Percentiles rank a stretch among this genome's conserved stretches.
Evolutionary conservation across 176 grass and related monocot genomes (phyloP).

Genomic region (Oryza meridionalis): DNA sequence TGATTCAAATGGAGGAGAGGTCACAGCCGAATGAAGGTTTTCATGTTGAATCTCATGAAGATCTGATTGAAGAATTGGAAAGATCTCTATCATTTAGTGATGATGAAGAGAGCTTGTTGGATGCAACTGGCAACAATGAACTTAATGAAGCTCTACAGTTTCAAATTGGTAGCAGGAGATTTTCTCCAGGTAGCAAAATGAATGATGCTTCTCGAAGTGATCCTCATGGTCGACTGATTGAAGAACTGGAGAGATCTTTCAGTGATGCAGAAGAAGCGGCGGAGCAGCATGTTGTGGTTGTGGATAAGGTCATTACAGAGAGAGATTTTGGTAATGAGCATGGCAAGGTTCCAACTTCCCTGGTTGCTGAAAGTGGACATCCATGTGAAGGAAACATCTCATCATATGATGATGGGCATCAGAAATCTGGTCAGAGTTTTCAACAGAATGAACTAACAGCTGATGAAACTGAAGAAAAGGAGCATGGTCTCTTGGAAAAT

Average conservation of each 20-base stretch:
- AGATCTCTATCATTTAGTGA: slow-evolving; percentile 55
- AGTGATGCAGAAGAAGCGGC: slow-evolving; percentile 41
- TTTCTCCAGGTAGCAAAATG: slow-evolving; percentile 24
- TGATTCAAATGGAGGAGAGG: slow-evolving; percentile 13
- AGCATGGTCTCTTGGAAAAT: slow-evolving; percentile 23
- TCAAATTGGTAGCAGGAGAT: slow-evolving; percentile 46
- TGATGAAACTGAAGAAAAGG: slow-evolving; percentile 38
- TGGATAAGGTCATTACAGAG: background rate
- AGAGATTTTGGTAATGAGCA: slow-evolving; percentile 16
- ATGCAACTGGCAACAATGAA: slow-evolving; percentile 34
- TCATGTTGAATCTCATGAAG: slow-evolving; percentile 48
- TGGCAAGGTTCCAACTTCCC: slow-evolving; percentile 28
- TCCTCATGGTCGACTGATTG: slow-evolving; percentile 59
- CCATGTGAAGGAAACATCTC: slow-evolving; percentile 58
- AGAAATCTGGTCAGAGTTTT: slow-evolving; percentile 54
- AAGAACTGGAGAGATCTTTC: slow-evolving; percentile 65
- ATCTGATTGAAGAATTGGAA: slow-evolving; percentile 61
- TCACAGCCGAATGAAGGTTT: background rate
- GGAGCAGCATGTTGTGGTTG: slow-evolving; percentile 13
- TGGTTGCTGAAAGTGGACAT: slow-evolving; percentile 39
- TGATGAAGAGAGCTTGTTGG: slow-evolving; percentile 44
- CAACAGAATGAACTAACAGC: slow-evolving; percentile 24
- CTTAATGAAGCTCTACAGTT: slow-evolving; percentile 52
- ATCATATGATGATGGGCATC: slow-evolving; percentile 47
- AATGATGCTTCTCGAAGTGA: slow-evolving; percentile 37